These are phyloP conservation scores for Aspergillus quadrilineatus DNA, from an alignment of 2,329 filamentous ascomycete genomes.

Conservation along the genomic window DNA sequence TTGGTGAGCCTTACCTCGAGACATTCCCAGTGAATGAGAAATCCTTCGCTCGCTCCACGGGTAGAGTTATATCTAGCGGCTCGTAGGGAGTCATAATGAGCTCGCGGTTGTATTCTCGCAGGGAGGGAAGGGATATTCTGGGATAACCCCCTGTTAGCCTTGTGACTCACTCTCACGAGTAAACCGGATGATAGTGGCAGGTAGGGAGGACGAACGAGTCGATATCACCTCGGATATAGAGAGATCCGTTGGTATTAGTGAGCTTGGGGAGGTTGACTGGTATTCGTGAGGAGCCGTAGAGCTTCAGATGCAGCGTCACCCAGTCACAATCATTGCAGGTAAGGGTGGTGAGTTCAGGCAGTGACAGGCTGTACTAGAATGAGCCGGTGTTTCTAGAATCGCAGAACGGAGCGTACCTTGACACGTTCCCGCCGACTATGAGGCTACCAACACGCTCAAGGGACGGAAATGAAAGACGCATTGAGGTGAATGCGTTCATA, in stretches of 20 bases:
- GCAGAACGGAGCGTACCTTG: background rate
- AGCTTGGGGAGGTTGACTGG: background rate
- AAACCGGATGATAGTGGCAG: background rate
- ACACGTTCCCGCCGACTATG: background rate
- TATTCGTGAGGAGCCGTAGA: background rate
- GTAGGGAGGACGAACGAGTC: background rate
- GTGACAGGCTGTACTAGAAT: background rate
- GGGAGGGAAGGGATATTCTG: background rate
- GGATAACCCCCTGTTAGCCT: background rate
- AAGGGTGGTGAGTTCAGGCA: background rate
- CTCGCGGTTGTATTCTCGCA: background rate
- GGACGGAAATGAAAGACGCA: background rate
- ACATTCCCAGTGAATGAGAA: slow-evolving; percentile 1
- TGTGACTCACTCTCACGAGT: background rate
- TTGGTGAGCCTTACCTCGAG: background rate
- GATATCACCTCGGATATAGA: background rate
- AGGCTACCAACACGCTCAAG: background rate
- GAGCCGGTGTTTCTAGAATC: background rate
- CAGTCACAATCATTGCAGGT: slow-evolving; percentile 1
- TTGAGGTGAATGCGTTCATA: background rate
- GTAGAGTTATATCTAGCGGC: background rate
- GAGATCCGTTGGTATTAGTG: background rate
- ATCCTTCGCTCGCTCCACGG: background rate
- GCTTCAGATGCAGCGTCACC: background rate
- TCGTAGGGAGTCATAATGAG: background rate